Evolutionary conservation across 345 rosid species (phyloP), one percentile per base, ranked within the genome.

Genomic region (Chamaenerion angustifolium): DNA sequence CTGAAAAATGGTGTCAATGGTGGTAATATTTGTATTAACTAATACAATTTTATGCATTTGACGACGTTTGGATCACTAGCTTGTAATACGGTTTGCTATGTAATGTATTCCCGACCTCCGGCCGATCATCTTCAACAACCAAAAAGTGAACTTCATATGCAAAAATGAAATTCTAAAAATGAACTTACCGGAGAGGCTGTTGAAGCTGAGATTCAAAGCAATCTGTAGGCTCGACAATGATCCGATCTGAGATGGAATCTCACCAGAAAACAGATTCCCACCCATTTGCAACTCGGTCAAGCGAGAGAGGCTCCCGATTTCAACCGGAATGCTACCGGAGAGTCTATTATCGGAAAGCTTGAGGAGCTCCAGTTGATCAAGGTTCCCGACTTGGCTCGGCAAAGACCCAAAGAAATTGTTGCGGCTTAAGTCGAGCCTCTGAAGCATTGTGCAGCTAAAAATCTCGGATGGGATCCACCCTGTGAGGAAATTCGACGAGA

Each of bases 221-320:
- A 89, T 83, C 71, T 86, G 95, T 66, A 86, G 65, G 68, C 94
- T 64, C 15, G 76, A 68, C 45, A 89, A 81, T 4, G 55, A 61
- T 40, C 95, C 92, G 31, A 89, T 19, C 51, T 74, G 76, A 13
- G 66, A 62, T 2, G 98, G 95, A 45, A 86, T 79, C 14, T 35
- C 42, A 10, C 92, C 95, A 1, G 66, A 45, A 53, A 89, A 81
- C 45, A 52, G 64, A 66, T 89, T 89, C 25, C 84, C 98, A 5
- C 92, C 95, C 90, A 89, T 79, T 71, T 89, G 94, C 51, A 89
- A 56, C 61, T 77, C 94, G 1, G 88, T 83, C 53, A 89, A 68
- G 51, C 68, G 86, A 18, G 69, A 54, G 45, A 89, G 71, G 12
- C 75, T 83, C 57, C 95, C 88, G 4, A 89, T 35, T 52, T 64